Conservation (phyloP, 2,329 filamentous ascomycete genomes). For the Alternaria solani region DNA sequence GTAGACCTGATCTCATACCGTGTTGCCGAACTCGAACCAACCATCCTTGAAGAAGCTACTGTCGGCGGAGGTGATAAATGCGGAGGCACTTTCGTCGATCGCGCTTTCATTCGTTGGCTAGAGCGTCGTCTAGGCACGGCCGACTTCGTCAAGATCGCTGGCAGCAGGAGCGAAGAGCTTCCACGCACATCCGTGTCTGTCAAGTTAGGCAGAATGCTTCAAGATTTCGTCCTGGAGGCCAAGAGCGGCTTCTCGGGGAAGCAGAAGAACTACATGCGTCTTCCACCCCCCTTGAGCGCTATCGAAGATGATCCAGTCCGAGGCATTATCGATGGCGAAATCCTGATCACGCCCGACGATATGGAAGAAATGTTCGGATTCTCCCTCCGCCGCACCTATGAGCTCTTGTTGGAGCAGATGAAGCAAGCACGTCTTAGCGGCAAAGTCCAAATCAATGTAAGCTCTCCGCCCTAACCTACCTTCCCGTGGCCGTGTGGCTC, state of each 20-base stretch:
- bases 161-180: conserved; percentile 15
- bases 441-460: conserved; percentile 13
- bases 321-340: conserved; percentile 36
- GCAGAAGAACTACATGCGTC: conserved; percentile 24
- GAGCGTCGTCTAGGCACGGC: conserved; percentile 29
- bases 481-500: too few species aligned
- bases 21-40: conserved; percentile 19
- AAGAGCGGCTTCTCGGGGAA: conserved; percentile 34
- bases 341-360: conserved; percentile 25
- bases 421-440: conserved; percentile 2
- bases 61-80: conserved; percentile 37
- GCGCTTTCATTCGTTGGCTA: conserved; percentile 31
- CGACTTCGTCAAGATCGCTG: conserved; percentile 32
- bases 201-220: conserved; percentile 27
- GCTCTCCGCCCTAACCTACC: too few species aligned
- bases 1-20: conserved; percentile 41
- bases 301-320: conserved; percentile 26
- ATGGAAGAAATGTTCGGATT: conserved; percentile 30
- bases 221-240: conserved; percentile 28
- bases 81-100: conserved; percentile 40
- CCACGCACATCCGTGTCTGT: conserved; percentile 20
- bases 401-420: conserved; percentile 26
- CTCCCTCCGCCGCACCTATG: conserved; percentile 13
- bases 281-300: conserved; percentile 27
- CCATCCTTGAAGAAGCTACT: conserved; percentile 30